Evolutionary conservation across 1,139 yeast genomes (phyloP), one percentile per base, ranked within the genome.

Genomic region (Pichia sp.): DNA sequence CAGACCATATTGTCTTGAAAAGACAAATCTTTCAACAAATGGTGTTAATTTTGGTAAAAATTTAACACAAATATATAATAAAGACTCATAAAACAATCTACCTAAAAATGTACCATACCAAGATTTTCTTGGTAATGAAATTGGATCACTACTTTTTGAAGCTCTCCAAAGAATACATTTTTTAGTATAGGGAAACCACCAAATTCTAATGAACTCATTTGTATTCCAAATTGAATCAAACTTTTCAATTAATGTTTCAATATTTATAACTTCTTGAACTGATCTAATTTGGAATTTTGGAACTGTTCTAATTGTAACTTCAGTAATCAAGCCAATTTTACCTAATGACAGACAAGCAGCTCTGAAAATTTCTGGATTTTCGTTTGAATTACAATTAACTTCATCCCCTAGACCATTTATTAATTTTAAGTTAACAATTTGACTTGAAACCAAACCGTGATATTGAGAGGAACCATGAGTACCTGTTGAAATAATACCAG

Each of bases 181-280:
- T 48, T 79, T 79, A 23, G 94, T 76, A 65, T 92, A 92, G 1
- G 98, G 98, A 66, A 86, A 92, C 97, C 98, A 92, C 97, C 97
- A 92, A 44, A 89, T 79, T 55, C 97, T 77, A 41, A 88, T 83
- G 60, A 82, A 92, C 68, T 92, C 98, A n/a, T 90, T 77, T 46
- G 87, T 82, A 9, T 87, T 79, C 96, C 97, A 92, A 40, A 90
- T 68, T 16, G 74, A 71, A 51, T 80, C 81, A 89, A 94, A 80
- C 59, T 77, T 69, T 18, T 73, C 71, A 57, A 89, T 66, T 43
- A 90, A 70, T 9, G 88, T 77, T 30, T 82, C 84, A 61, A 90
- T 88, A 36, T 80, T 71, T 57, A 90, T 80, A 42, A 89, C 83
- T 66, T 89, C 95, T 64, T 87, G 95, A 44, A 77, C 74, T 15